Evolutionary conservation across 2,329 filamentous ascomycete genomes (phyloP).

Genomic region (Juglanconis sp.): DNA sequence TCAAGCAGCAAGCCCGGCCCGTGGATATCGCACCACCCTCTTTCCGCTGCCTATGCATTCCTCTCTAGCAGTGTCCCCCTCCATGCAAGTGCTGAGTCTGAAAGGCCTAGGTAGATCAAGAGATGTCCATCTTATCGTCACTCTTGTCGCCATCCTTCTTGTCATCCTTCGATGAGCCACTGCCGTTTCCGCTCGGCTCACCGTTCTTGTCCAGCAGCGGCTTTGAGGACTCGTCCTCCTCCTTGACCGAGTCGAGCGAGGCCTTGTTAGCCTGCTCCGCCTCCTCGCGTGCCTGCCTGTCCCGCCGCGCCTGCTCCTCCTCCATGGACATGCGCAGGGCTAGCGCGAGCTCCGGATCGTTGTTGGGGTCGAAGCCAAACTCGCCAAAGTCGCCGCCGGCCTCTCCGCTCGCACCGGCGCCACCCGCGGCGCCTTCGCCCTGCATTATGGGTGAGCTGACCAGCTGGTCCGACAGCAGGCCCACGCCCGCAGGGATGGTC

Average conservation of each 20-base stretch:
- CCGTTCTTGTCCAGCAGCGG: constrained; percentile 61
- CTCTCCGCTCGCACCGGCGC: constrained; percentile 53
- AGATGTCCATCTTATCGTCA: constrained; percentile 86
- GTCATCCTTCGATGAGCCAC: constrained; percentile 37
- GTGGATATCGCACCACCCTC: background rate
- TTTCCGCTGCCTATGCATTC: background rate
- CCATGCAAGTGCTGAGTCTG: background rate
- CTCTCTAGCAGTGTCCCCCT: background rate
- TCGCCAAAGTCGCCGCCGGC: constrained; percentile 66
- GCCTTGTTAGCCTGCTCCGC: constrained; percentile 74
- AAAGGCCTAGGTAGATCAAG: constrained; percentile 42
- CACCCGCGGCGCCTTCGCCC: constrained; percentile 70
- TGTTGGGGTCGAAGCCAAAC: constrained; percentile 85
- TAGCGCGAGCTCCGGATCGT: constrained; percentile 91
- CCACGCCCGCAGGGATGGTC: constrained; percentile 84
- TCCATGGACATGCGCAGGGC: constrained; percentile 97
- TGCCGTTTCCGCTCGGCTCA: constrained; percentile 60
- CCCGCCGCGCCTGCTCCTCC: constrained; percentile 88
- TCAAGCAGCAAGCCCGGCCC: background rate
- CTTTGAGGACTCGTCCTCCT: constrained; percentile 67
- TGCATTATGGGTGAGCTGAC: constrained; percentile 86
- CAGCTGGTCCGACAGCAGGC: constrained; percentile 88
- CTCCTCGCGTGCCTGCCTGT: constrained; percentile 59
- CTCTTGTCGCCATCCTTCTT: constrained; percentile 43
- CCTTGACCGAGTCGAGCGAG: constrained; percentile 76